Conservation (phyloP, 129 eudicot genomes). For the Escallonia rubra region DNA sequence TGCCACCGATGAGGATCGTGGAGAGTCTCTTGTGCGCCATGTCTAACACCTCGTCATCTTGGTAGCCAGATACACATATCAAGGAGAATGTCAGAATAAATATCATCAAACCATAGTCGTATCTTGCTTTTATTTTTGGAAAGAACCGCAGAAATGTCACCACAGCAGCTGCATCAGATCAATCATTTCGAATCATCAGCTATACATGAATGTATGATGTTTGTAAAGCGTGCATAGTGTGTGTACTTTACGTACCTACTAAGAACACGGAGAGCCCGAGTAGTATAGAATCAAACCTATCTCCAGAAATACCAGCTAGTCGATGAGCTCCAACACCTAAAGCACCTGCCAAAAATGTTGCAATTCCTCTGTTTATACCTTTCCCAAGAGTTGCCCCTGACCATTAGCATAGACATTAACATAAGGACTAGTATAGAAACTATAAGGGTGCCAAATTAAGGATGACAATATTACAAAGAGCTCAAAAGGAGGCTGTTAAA, state of each 20-base stretch:
- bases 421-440: no score
- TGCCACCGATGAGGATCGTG: constrained; percentile 57
- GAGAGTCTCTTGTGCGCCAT: constrained; percentile 51
- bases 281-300: constrained; percentile 23
- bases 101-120: constrained; percentile 73
- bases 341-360: constrained; percentile 37
- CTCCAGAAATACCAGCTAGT: constrained; percentile 26
- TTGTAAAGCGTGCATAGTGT: no score
- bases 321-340: constrained; percentile 35
- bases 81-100: constrained; percentile 69
- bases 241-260: constrained; percentile 17
- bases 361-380: constrained; percentile 35
- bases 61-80: constrained; percentile 57
- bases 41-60: constrained; percentile 44
- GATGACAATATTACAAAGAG: no score
- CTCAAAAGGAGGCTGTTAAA: no score
- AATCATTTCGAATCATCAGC: no score
- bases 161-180: constrained; percentile 36
- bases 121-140: constrained; percentile 65
- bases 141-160: constrained; percentile 63
- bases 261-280: constrained; percentile 24
- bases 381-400: constrained; percentile 47
- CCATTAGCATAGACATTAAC: neutral
- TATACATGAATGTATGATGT: no score
- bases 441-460: no score